A percentile compares a stretch with the other conserved stretches of the same genome.
Evolutionary conservation across 2,329 filamentous ascomycete species (phyloP).

Genomic region (Sporothrix inflata): DNA sequence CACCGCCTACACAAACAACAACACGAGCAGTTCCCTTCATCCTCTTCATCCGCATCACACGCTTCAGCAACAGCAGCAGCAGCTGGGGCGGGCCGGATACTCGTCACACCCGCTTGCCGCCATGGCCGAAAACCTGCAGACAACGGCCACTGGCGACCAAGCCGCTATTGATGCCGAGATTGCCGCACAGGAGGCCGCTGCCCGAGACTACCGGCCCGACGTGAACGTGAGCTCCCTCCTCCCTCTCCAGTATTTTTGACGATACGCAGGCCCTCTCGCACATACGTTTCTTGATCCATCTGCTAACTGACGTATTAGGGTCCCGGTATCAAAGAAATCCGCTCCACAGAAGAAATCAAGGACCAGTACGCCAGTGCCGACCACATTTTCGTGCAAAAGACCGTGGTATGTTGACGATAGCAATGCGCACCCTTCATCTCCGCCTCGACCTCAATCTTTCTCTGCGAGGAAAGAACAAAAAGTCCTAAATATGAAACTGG

Average conservation of each 20-base stretch:
- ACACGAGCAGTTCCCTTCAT: background rate
- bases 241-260: background rate
- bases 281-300: background rate
- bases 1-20: background rate
- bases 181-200: conserved; percentile 63
- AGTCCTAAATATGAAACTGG: background rate
- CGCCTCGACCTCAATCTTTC: background rate
- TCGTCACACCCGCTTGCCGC: background rate
- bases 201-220: conserved; percentile 61
- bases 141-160: conserved; percentile 10
- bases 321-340: conserved; percentile 77
- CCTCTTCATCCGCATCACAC: background rate
- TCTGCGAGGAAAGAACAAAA: too few relatives aligned
- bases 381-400: conserved; percentile 82
- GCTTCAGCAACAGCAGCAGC: conserved; percentile 14
- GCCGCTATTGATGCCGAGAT: conserved; percentile 47
- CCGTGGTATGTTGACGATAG: conserved; percentile 62
- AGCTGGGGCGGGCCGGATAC: conserved; percentile 14
- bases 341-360: conserved; percentile 75
- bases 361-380: conserved; percentile 89
- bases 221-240: conserved; percentile 52
- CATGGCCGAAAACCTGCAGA: conserved; percentile 23
- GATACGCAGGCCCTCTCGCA: background rate
- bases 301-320: conserved; percentile 60
- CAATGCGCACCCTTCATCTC: background rate